Percentiles rank a stretch among this genome's conserved stretches.
phyloP scores from a whole-genome alignment of 257 asterid species.

The Scutellaria galericulata region DNA sequence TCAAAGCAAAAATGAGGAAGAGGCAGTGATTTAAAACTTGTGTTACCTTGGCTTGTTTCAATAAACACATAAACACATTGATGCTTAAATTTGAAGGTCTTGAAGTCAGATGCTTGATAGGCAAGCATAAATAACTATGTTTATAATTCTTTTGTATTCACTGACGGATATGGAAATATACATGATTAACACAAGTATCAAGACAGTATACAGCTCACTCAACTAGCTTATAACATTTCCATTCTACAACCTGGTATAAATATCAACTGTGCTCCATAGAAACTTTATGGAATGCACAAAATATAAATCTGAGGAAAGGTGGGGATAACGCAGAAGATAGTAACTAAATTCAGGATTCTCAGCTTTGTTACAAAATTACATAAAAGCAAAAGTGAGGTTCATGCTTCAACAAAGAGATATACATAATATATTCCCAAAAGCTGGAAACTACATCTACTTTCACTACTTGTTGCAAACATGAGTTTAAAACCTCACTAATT shows the following conservation, averaged over 20 bases:
- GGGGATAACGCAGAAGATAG: conserved; percentile 5
- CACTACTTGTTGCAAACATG: neutral
- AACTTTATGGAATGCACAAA: neutral
- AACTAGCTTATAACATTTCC: conserved; percentile 4
- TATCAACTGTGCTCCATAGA: neutral
- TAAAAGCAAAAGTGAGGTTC: neutral
- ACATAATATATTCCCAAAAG: neutral
- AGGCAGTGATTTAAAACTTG: neutral
- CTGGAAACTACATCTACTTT: neutral
- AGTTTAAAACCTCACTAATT: no score
- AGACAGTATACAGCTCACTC: conserved; percentile 1
- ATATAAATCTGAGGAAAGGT: neutral
- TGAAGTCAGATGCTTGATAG: neutral
- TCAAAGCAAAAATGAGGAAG: neutral
- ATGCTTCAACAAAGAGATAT: conserved; percentile 5
- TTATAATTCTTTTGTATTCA: neutral
- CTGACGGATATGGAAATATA: neutral
- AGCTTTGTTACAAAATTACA: neutral
- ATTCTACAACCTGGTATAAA: neutral
- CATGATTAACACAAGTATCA: neutral
- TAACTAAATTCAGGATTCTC: neutral
- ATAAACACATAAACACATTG: neutral
- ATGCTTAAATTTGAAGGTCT: conserved; percentile 1
- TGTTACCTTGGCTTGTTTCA: neutral
- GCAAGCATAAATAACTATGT: neutral